Evolutionary conservation across 2,329 filamentous ascomycete species (phyloP), one percentile per base, ranked within the genome.

Genomic region (Cercospora sojina): DNA sequence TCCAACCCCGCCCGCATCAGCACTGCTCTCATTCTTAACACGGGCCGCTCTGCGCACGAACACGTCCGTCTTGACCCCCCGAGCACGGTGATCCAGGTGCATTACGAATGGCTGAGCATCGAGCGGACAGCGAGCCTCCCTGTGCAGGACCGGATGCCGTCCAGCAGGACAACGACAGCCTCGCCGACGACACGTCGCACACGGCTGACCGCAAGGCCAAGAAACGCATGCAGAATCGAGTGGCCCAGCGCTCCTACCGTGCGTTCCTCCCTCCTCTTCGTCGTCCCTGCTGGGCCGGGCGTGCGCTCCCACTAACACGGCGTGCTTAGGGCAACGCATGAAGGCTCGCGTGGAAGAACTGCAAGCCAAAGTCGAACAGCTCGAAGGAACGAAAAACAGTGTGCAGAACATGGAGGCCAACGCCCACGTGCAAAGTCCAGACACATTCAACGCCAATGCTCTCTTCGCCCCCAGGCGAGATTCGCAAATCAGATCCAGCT

Each of bases 161-260:
- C 3, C 32, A 35, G 57, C 57, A 59, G 12, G 20, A 59, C 10
- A 32, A 18, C 23, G 57, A 59, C 31, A 23, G 32, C 20, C 16
- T 23, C 57, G 57, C 31, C 16, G 57, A 59, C 57, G 57, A 59
- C 32, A 43, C 32, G 59, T 29, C 59, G 59, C 41, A 47, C 38
- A 49, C 59, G 4, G 41, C 59, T 2, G 59, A 62, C 27, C 59
- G 59, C 43, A 53, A 55, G 49, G 59, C 43, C 10, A 62, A 62
- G 47, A 62, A 62, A 43, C 49, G 60, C 31, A 43, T 55, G 60
- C 60, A 62, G 49, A 62, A 62, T 27, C 47, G 60, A 18, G 60
- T 62, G 47, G 60, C 60, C 13, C 60, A 62, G 23, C 60, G 60
- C 18, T 62, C 49, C 16, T 62, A 62, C 16, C 49, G 60, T 62